Evolutionary conservation across 768 basidiomycete genomes (phyloP), one percentile per base, ranked within the genome.

Genomic region (Phylloporus sp.): DNA sequence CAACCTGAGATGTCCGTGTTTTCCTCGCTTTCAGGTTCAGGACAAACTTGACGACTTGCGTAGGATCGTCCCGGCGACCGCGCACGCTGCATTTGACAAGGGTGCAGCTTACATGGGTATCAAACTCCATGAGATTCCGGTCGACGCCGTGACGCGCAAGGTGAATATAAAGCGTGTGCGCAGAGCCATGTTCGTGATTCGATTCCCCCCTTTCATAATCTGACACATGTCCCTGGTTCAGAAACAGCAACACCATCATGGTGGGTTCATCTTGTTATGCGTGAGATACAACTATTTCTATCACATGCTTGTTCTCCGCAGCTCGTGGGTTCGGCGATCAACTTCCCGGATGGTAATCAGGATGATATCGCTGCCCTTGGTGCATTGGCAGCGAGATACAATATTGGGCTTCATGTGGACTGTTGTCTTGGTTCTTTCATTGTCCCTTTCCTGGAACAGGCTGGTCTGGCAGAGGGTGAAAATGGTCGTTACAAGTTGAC

Each of bases 21-120:
- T 23, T 0, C 2, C 12, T 9, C 34, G 38, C 20, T 57, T 6
- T 24, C 8, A 6, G n/a, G 3, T 11, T 15, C 22, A 0, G 7
- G 28, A n/a, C 26, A 12, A 3, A 6, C 9, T 27, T 52, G 10
- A 52, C 27, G 20, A 3, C n/a, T 0, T 20, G 6, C 49, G 2
- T 47, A 95, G 94, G 75, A 76, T 97, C 54, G 72, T 97, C 8
- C 88, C 94, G 0, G 75, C 79, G 1, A 86, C 90, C 0, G 93
- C 88, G 0, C 95, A 97, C 62, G 92, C 92, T 2, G 95, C 95
- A 0, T 99, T 99, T 66, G 86, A 93, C 73, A 99, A 99, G 67
- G 94, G 87, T 4, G 86, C 83, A 2, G 80, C 84, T 9, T 97
- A 95, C 67, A 80, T 97, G 64, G 81, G 82, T 13, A 82, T 99